These are phyloP conservation scores for Poa annua DNA, from an alignment of 176 grass and related monocot genomes.

Conservation along the genomic window DNA sequence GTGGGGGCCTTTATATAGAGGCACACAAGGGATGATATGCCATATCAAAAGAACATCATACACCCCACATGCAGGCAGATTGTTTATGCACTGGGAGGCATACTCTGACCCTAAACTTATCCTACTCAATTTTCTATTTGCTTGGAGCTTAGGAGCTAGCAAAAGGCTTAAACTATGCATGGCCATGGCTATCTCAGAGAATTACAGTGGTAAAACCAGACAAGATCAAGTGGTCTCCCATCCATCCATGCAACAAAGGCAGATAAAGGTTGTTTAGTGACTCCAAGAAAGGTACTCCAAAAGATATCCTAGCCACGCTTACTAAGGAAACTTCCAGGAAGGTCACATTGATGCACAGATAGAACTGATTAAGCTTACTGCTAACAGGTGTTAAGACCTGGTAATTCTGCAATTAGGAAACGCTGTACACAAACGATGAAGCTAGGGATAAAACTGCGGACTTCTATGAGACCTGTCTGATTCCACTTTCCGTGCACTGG, in stretches of 20 bases:
- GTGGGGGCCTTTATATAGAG: slow-evolving; percentile 55
- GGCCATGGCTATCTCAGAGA: slow-evolving; percentile 38
- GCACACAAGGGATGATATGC: slow-evolving; percentile 40
- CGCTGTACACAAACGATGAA: not conserved
- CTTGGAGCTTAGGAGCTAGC: slow-evolving; percentile 59
- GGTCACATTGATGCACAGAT: slow-evolving; percentile 49
- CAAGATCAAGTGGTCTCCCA: slow-evolving; percentile 54
- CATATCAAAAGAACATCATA: slow-evolving; percentile 61
- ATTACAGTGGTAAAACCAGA: slow-evolving; percentile 48
- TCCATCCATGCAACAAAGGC: slow-evolving; percentile 51
- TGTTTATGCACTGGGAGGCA: slow-evolving; percentile 62
- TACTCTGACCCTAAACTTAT: slow-evolving; percentile 52
- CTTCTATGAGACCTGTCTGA: slow-evolving; percentile 25
- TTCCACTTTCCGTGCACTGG: slow-evolving; percentile 39
- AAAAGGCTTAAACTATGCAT: slow-evolving; percentile 53
- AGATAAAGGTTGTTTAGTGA: slow-evolving; percentile 46
- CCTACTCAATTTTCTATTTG: slow-evolving; percentile 43
- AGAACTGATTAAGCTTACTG: slow-evolving; percentile 32
- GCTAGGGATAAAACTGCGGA: not conserved
- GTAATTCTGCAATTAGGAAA: slow-evolving; percentile 40
- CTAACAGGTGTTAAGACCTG: slow-evolving; percentile 45
- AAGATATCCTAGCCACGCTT: slow-evolving; percentile 41
- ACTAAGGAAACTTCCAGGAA: slow-evolving; percentile 57
- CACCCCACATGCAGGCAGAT: slow-evolving; percentile 50
- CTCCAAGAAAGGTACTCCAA: slow-evolving; percentile 50